Base-by-base conservation (phyloP, 2,329 filamentous ascomycete species). In the Talaromyces sp. region DNA sequence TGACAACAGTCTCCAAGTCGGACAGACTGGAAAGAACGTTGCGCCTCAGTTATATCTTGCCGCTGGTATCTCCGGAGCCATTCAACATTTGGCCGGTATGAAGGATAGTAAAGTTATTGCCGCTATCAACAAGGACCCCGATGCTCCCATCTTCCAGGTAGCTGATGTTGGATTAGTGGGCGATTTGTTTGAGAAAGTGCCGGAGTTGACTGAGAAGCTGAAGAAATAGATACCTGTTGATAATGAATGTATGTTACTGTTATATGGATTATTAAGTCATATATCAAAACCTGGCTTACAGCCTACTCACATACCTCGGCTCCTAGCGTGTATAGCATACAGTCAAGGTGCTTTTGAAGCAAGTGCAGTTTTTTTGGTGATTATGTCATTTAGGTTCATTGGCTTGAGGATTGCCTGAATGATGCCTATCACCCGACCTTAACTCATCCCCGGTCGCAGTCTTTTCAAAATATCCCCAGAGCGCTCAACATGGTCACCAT, bases 101-200 rank as follows among this genome's bases (percentile, higher is more conserved):
- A 99, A 99, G 86, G 95, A 99, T 76, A 97, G 93, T 84, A 99
- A 99, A 84, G 95, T 99, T 66, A 99, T 99, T 81, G 95, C 94
- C 24, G 92, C 92, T 14, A 98, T 99, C 76, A 99, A 99, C 85
- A 99, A 99, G 83, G 95, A 99, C 75, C 84, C 89, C 4, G 95
- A 99, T 79, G 95, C 95, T 65, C 95, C 95, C 35, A 99, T 99
- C 72, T 99, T 99, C 85, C 95, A 99, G 81, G 88, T 99, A 66
- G 95, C 95, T 4, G 95, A 99, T 79, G 93, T 98, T 62, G 95
- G 95, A 13, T 83, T 99, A 61, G 94, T 99, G 5, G 94, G 93
- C 47, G 95, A 99, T 82, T 81, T 99, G 72, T 98, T 98, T 76
- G 92, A 97, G 65, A 93, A 92, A 82, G 92, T 97, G 50, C 95